Evolutionary conservation across 495 filamentous ascomycete species (phyloP).

Genomic region (Lophium mytilinum): DNA sequence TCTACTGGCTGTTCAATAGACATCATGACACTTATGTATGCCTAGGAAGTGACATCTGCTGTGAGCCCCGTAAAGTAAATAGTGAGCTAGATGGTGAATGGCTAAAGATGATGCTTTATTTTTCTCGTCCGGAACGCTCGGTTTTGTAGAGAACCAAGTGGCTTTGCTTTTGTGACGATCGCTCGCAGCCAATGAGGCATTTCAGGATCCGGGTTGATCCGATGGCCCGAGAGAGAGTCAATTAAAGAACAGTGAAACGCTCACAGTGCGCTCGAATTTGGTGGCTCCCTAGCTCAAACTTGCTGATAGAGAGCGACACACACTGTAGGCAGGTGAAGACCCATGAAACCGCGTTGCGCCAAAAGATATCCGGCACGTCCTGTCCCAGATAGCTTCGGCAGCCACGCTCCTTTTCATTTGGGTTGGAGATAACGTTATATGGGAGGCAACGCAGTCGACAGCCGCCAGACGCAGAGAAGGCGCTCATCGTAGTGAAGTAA

Average conservation of each 20-base stretch:
- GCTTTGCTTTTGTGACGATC: constrained; percentile 1
- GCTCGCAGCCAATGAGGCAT: background rate
- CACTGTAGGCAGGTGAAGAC: background rate
- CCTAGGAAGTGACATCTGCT: too few relatives aligned
- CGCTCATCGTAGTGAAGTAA: background rate
- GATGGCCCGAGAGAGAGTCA: background rate
- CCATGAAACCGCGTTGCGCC: background rate
- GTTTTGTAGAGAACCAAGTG: too few relatives aligned
- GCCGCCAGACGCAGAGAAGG: background rate
- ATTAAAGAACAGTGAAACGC: background rate
- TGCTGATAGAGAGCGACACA: background rate
- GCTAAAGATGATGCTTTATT: too few relatives aligned
- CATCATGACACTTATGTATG: too few relatives aligned
- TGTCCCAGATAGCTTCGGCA: background rate
- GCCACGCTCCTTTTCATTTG: background rate
- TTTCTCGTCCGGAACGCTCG: too few relatives aligned
- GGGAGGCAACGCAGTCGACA: background rate
- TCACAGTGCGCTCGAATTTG: background rate
- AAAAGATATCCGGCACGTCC: background rate
- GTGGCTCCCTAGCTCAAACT: background rate
- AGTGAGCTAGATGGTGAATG: too few relatives aligned
- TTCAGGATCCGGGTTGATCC: background rate
- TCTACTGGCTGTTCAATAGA: too few relatives aligned
- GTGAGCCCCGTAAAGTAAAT: too few relatives aligned
- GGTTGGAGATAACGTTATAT: background rate